These are phyloP conservation scores for Rosa rugosa DNA, from an alignment of 306 rosid genomes.

Conservation along the genomic window DNA sequence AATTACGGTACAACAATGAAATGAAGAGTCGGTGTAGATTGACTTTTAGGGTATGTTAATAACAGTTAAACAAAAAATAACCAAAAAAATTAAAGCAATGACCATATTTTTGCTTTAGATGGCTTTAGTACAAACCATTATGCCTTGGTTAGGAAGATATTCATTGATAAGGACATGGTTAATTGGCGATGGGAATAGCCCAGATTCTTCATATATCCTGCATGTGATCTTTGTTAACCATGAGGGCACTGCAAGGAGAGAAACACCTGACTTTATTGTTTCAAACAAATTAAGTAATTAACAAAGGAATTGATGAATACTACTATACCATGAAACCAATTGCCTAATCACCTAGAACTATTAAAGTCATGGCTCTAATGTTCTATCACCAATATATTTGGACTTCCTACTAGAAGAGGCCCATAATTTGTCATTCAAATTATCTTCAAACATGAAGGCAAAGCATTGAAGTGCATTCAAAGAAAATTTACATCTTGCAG, in stretches of 20 bases:
- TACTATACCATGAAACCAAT: background rate
- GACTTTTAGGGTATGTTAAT: background rate
- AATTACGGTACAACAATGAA: background rate
- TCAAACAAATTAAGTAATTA: background rate
- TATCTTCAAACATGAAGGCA: background rate
- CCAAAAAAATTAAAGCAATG: conserved; percentile 11
- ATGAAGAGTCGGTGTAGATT: background rate
- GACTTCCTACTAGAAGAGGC: background rate
- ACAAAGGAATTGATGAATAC: background rate
- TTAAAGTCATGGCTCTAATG: background rate
- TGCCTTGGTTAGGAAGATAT: conserved; percentile 85
- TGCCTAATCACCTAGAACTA: background rate
- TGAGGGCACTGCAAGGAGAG: conserved; percentile 57
- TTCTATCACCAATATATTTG: background rate
- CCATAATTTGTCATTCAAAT: background rate
- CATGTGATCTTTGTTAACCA: conserved; percentile 74
- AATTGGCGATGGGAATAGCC: conserved; percentile 65
- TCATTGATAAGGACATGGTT: conserved; percentile 94
- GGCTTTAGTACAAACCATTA: conserved; percentile 59
- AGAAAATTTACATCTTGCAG: background rate
- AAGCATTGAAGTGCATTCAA: background rate
- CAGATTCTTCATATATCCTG: conserved; percentile 57
- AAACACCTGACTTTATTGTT: background rate
- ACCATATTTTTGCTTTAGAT: conserved; percentile 15
- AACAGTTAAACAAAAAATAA: background rate